Evolutionary conservation across 2,329 filamentous ascomycete genomes (phyloP), one percentile per base, ranked within the genome.

Genomic region (Hymenoscyphus fraxineus): DNA sequence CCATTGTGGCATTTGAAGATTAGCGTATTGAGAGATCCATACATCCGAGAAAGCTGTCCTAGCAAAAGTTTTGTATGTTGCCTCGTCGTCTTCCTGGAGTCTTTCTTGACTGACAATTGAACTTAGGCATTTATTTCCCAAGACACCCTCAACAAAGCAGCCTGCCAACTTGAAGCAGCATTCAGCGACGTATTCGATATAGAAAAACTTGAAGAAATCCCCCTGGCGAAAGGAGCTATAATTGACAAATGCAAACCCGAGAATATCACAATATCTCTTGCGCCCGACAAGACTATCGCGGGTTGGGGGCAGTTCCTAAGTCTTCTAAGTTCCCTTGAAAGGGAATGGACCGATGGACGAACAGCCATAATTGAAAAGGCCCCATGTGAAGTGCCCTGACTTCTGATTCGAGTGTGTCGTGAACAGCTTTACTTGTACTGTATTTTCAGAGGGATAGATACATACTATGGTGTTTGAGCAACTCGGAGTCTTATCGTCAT

Each of bases 201-300:
- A 3, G 66, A 63, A 58, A 73, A 70, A 40, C 71, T 69, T 41
- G 71, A 70, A 13, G 65, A 67, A 44, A 60, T 64, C 3, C 68
- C 68, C 10, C 67, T 71, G 69, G 70, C 66, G 1, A 71, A 70
- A 67, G 69, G 69, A 22, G 69, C 66, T 1, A 67, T 67, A 61
- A 66, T 72, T 16, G 71, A 72, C 40, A 70, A 73, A 58, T 69
- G 70, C 3, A 64, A 67, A 32, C 65, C 63, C 40, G 70, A 72
- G 44, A 72, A 71, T 12, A 60, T 73, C 16, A 73, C 71, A 0
- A 71, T 73, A n/a, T 64, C 71, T 27, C 71, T 66, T 39, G 67
- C 72, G 22, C 66, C 64, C 1, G 63, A 72, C 31, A 64, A 59
- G 19, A 58, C 68, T 2, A 62, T 31, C 5, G 60, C 63, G 40